Evolutionary conservation across 2,329 filamentous ascomycete species (phyloP), one percentile per base, ranked within the genome.

Genomic region (Cryoendolithus antarcticus): DNA sequence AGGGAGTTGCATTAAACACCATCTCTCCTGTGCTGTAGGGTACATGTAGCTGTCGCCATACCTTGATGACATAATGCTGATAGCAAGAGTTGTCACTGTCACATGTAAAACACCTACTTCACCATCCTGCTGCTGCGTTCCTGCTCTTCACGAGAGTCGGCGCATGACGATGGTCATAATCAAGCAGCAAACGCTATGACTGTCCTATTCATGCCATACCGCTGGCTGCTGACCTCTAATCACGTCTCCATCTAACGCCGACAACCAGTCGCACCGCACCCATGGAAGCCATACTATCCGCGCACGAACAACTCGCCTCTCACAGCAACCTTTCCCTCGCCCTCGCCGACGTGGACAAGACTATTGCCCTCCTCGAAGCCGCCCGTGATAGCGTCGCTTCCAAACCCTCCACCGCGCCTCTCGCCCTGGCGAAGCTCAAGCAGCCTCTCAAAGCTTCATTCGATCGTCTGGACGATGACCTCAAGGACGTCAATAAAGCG

Each of bases 361-460:
- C 88, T 30, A 86, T 98, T 49, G 75, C 86, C 45, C 63, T 84
- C 41, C 75, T 98, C 21, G 73, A 76, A 46, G 70, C 71, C 35
- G 84, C 88, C 30, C 74, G 86, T 40, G 77, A 85, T 46, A 70
- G 75, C 48, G 80, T 95, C 43, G 78, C 79, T 46, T 65, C 71
- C 50, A 81, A 86, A 53, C 76, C 82, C 15, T 75, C 78, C 46
- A 75, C 74, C 30, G 78, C 84, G 10, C 75, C 79, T 32, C 68
- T 88, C 43, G 81, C 79, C 19, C 73, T 96, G 51, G 82, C 83
- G 24, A 88, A 82, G 57, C 73, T 95, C 11, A 86, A 95, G 58
- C 88, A 82, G 47, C 84, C 88, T 0, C 70, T 94, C 41, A 91
- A 88, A 55, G 70, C 80, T 37, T 77, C 80, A 1, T 80, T 96